Conservation (phyloP, 2,329 filamentous ascomycete genomes). For the Aschersonia sp. region DNA sequence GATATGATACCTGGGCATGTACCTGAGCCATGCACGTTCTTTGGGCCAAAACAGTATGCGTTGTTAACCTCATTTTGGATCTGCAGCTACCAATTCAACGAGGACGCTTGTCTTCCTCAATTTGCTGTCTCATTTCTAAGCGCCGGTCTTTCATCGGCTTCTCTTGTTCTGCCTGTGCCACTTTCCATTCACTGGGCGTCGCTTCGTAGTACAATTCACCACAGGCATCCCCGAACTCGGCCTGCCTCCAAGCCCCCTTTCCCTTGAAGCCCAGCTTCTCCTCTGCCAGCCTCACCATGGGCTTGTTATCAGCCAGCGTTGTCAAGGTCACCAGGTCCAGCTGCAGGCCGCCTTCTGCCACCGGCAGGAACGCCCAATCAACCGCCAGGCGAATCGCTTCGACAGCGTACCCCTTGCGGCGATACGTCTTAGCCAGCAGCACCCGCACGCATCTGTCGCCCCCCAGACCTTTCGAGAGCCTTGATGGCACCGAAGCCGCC, state of each 20-base stretch:
- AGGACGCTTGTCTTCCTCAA: too few relatives aligned
- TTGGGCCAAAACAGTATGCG: too few relatives aligned
- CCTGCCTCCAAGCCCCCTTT: slow-evolving; percentile 5
- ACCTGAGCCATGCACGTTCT: too few relatives aligned
- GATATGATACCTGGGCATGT: too few relatives aligned
- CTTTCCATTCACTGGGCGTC: slow-evolving; percentile 7
- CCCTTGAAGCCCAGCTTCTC: slow-evolving; percentile 10
- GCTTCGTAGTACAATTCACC: slow-evolving; percentile 13
- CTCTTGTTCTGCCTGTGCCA: background rate
- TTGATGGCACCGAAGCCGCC: slow-evolving; percentile 15
- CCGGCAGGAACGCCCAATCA: slow-evolving; percentile 11
- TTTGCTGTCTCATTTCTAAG: too few relatives aligned
- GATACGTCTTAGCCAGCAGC: slow-evolving; percentile 11
- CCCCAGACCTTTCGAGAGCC: slow-evolving; percentile 7
- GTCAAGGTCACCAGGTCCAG: slow-evolving; percentile 13
- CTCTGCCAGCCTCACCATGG: slow-evolving; percentile 11
- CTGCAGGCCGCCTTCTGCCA: slow-evolving; percentile 11
- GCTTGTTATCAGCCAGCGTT: slow-evolving; percentile 8
- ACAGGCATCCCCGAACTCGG: slow-evolving; percentile 5
- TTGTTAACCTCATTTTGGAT: too few relatives aligned
- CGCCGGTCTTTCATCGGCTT: too few relatives aligned
- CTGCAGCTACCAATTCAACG: too few relatives aligned
- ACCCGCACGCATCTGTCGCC: slow-evolving; percentile 8
- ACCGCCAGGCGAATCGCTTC: slow-evolving; percentile 12
- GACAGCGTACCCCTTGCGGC: slow-evolving; percentile 10